Evolutionary conservation across 2,329 filamentous ascomycete genomes (phyloP).

Genomic region (Diaporthe ilicicola): DNA sequence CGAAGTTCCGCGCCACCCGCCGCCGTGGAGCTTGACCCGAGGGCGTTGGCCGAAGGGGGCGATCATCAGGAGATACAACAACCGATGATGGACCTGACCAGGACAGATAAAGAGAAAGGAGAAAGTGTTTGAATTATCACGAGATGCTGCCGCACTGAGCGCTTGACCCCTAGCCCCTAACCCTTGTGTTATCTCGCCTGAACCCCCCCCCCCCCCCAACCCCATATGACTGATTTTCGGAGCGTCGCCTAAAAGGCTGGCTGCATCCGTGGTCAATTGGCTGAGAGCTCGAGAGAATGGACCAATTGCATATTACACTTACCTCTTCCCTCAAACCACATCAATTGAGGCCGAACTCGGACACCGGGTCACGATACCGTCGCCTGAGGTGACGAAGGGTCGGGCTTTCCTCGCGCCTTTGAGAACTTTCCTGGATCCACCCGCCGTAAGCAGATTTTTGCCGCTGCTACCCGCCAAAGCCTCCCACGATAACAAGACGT

Average conservation of each 20-base stretch:
- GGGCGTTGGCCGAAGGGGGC: constrained; percentile 8
- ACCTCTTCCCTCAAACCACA: neutral
- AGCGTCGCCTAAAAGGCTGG: neutral
- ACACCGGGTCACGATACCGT: neutral
- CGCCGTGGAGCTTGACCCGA: constrained; percentile 21
- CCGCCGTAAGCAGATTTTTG: constrained; percentile 21
- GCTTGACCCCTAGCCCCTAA: neutral
- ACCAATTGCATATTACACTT: constrained; percentile 20
- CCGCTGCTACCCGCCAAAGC: neutral
- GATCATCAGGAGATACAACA: neutral
- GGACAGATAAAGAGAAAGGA: neutral
- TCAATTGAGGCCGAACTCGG: neutral
- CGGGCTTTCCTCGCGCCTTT: constrained; percentile 8
- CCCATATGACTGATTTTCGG: neutral
- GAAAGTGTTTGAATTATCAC: neutral
- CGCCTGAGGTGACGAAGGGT: constrained; percentile 9
- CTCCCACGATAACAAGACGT: constrained; percentile 9
- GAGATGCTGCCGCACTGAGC: too few relatives aligned
- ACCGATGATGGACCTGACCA: neutral
- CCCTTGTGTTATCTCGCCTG: neutral
- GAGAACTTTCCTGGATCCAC: constrained; percentile 10
- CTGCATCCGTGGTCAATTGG: constrained; percentile 5
- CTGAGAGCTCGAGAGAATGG: neutral
- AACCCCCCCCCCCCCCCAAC: neutral
- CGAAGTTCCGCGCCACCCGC: neutral